A percentile compares a stretch with the other conserved stretches of the same genome.
These are phyloP conservation scores for Amanita pallidorosea DNA, from an alignment of 768 basidiomycete species.

Conservation along the genomic window DNA sequence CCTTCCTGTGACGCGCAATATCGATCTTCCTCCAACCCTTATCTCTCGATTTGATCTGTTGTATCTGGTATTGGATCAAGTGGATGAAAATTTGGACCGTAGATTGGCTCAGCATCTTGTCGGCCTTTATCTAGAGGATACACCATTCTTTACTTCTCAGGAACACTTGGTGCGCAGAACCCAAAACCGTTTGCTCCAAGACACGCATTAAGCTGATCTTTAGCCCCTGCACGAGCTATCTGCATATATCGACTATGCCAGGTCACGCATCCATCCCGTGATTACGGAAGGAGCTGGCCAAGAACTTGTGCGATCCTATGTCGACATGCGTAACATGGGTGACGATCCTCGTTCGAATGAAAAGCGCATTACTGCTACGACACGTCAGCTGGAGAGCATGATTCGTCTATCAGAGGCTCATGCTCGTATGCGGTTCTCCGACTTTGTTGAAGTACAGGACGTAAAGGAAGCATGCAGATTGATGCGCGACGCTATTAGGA, in stretches of 20 bases:
- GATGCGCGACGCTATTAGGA: slow-evolving; percentile 93
- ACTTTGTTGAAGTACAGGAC: slow-evolving; percentile 77
- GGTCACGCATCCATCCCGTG: slow-evolving; percentile 73
- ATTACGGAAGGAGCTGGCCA: slow-evolving; percentile 79
- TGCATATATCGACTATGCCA: slow-evolving; percentile 90
- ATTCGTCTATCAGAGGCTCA: slow-evolving; percentile 95
- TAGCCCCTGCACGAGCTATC: slow-evolving; percentile 87
- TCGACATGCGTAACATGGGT: slow-evolving; percentile 88
- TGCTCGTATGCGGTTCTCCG: slow-evolving; percentile 89
- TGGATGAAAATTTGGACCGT: slow-evolving; percentile 82
- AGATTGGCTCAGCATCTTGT: slow-evolving; percentile 89
- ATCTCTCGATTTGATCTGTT: slow-evolving; percentile 97
- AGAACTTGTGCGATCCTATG: slow-evolving; percentile 83
- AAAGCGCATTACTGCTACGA: slow-evolving; percentile 95
- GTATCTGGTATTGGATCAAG: slow-evolving; percentile 91
- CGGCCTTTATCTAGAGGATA: slow-evolving; percentile 87
- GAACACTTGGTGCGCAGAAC: slow-evolving; percentile 57
- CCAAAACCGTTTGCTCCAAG: not conserved
- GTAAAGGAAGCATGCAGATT: slow-evolving; percentile 89
- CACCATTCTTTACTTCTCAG: slow-evolving; percentile 48
- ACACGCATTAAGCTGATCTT: not conserved
- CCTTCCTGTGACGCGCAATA: slow-evolving; percentile 88
- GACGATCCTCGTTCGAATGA: slow-evolving; percentile 80
- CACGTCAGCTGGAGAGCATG: slow-evolving; percentile 94
- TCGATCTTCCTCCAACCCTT: slow-evolving; percentile 93